Conservation (phyloP, 1,284 basidiomycete species). For the Papiliotrema laurentii region DNA sequence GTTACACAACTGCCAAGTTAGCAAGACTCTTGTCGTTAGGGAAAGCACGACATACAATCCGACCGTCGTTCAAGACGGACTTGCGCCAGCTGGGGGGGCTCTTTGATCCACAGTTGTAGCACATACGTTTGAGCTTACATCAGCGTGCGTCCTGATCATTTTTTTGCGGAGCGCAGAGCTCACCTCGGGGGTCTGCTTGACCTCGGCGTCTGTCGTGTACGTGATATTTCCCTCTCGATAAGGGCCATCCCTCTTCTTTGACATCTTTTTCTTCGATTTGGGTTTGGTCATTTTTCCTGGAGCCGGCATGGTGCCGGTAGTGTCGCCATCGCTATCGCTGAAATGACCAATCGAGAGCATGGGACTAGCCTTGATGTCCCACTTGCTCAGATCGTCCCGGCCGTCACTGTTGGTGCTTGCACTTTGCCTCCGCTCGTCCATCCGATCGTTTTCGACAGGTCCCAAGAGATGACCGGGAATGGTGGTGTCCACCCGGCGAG, state of each 20-base stretch:
- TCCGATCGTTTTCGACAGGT: not conserved
- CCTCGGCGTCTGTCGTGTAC: conserved; percentile 13
- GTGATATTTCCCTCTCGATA: conserved; percentile 3
- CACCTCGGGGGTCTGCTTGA: conserved; percentile 17
- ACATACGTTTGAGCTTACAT: conserved; percentile 12
- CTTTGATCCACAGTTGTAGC: conserved; percentile 12
- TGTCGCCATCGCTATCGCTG: not conserved
- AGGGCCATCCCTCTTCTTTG: not conserved
- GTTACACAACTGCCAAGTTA: conserved; percentile 10
- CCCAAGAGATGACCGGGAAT: not conserved
- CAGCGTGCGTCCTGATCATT: not conserved
- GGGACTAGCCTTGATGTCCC: not conserved
- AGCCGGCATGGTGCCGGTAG: not conserved
- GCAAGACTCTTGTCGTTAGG: not conserved
- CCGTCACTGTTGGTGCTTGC: not conserved
- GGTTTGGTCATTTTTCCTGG: not conserved
- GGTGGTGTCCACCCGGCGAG: not conserved
- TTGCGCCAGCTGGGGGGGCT: conserved; percentile 17
- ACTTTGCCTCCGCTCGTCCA: not conserved
- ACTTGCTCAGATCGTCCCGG: not conserved
- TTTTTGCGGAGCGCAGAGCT: not conserved
- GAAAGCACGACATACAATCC: conserved; percentile 12
- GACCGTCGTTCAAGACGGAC: conserved; percentile 6
- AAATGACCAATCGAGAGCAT: not conserved
- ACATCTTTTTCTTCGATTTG: not conserved